Percentiles rank a stretch among this genome's conserved stretches.
These are phyloP conservation scores for Clohesyomyces aquaticus DNA, from an alignment of 495 filamentous ascomycete species.

Conservation along the genomic window DNA sequence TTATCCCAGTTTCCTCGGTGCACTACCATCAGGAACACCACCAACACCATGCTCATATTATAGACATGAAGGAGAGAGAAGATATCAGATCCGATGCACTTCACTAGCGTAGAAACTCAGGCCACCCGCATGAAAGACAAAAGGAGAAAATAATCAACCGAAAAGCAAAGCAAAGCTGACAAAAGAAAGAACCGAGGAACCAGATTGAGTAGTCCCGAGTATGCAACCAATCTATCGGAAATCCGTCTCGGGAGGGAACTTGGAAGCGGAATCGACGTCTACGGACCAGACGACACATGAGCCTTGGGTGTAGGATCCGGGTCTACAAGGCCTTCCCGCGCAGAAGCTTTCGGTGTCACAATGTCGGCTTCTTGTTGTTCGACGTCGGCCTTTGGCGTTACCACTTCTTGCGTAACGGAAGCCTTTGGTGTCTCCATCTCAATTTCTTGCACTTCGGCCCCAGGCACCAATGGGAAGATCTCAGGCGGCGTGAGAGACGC, in stretches of 20 bases:
- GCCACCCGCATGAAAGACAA: not conserved
- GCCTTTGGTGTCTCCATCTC: conserved; percentile 46
- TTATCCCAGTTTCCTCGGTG: conserved; percentile 35
- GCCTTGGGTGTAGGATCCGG: conserved; percentile 38
- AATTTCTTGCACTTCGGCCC: conserved; percentile 44
- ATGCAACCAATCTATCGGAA: conserved; percentile 18
- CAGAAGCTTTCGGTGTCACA: conserved; percentile 38
- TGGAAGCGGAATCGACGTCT: conserved; percentile 13
- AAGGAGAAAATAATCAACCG: conserved; percentile 3
- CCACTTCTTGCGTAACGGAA: not conserved
- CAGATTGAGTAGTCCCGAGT: not conserved
- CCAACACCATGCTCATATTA: conserved; percentile 36
- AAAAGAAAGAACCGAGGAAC: too few relatives aligned
- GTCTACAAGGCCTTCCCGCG: conserved; percentile 7
- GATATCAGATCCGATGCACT: too few relatives aligned
- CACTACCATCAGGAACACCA: conserved; percentile 39
- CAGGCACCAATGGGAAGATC: conserved; percentile 47
- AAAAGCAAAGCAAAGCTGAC: too few relatives aligned
- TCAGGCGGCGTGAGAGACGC: conserved; percentile 51
- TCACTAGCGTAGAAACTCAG: not conserved
- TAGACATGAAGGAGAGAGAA: conserved; percentile 7
- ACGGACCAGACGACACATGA: conserved; percentile 17
- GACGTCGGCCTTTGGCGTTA: conserved; percentile 39
- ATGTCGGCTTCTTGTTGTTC: conserved; percentile 48
- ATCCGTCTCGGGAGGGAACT: not conserved